phyloP scores from a whole-genome alignment of 1,284 basidiomycete genomes.

The Sporisorium reilianum region DNA sequence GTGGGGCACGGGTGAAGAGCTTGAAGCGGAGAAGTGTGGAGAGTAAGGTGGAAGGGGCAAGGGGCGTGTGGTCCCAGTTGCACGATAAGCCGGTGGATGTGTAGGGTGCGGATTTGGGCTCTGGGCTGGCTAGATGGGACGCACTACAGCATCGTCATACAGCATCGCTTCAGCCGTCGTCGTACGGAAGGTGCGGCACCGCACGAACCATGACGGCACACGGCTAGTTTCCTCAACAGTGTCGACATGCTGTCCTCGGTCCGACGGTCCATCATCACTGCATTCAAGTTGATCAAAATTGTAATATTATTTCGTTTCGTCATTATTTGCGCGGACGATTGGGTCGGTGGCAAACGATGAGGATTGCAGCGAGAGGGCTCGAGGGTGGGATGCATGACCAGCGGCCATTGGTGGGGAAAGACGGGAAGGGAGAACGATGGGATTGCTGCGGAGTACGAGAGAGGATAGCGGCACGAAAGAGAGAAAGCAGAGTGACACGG shows the following conservation, averaged over 20 bases:
- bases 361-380: neutral
- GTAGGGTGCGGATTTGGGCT: constrained; percentile 8
- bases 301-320: neutral
- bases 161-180: too few relatives aligned
- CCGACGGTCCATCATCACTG: neutral
- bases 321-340: neutral
- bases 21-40: constrained; percentile 33
- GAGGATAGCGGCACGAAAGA: too few relatives aligned
- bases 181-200: neutral
- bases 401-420: too few relatives aligned
- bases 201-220: too few relatives aligned
- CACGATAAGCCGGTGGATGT: constrained; percentile 26
- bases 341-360: neutral
- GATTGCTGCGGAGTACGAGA: too few relatives aligned
- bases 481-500: too few relatives aligned
- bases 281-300: neutral
- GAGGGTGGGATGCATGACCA: neutral
- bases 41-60: constrained; percentile 18
- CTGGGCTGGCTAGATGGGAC: too few relatives aligned
- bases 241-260: neutral
- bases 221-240: too few relatives aligned
- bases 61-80: constrained; percentile 44
- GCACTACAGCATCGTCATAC: too few relatives aligned
- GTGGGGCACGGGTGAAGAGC: constrained; percentile 25
- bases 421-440: too few relatives aligned